Base-by-base conservation (phyloP, 805 yeast genomes). In the Teunomyces atbi region DNA sequence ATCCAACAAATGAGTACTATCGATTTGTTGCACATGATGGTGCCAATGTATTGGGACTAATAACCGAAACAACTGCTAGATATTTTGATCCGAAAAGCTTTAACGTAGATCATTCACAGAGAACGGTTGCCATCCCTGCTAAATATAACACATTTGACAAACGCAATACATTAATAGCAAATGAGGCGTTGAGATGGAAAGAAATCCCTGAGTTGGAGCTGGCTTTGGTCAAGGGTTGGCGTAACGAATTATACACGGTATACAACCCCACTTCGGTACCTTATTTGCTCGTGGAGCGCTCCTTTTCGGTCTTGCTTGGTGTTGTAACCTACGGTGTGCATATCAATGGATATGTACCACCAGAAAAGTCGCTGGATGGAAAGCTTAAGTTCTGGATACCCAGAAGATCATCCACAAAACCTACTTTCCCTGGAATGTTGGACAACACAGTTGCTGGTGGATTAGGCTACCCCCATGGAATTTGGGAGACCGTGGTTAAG, bases 371-470 rank as follows among this genome's bases (percentile, higher is more conserved):
- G 4, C 16, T 47, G 2, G 65, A 71, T 33, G 76, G 77, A 1
- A 66, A 70, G 28, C 50, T 77, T 27, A 77, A 79, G 55, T 56
- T 86, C 47, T 94, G 98, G 98, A 76, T 92, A 7, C 96, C 99
- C 0, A 70, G 89, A 50, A 71, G 99, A 53, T 77, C 97, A 0
- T 62, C 71, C 4, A 75, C 82, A 1, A 94, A 94, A 62, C 84
- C 84, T 13, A 94, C 99, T 0, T 92, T 81, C 68, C 98, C 99
- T 0, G 86, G 87, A 0, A 85, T 81, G 86, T 75, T 91, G 32
- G 99, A 94, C 62, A 92, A 91, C 62, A 89, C 96, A 1, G 87
- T 94, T 5, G 99, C 96, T 0, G 99, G 99, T 1, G 99, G 99
- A 0, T 58, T 94, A 3, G 97, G 96, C 0, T 75, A 84, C 61